A percentile compares a stretch with the other conserved stretches of the same genome.
Conservation (phyloP, 306 rosid species). For the Hippophae tibetana region DNA sequence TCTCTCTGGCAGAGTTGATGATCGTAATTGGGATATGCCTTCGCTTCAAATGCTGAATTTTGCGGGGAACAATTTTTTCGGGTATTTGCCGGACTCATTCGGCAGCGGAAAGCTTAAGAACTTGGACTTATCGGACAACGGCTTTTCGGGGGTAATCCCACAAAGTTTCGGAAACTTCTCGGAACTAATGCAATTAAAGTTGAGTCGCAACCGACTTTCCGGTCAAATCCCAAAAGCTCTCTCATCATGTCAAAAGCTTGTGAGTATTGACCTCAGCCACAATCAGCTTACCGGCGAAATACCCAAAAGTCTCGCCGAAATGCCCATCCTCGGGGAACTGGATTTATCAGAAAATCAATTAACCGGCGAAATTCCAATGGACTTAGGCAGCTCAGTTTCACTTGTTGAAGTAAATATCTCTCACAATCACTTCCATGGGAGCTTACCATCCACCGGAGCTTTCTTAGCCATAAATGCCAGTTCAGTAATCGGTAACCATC, state of each 20-base stretch:
- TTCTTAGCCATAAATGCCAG: conserved; percentile 64
- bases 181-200: conserved; percentile 47
- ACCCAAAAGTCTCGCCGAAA: conserved; percentile 35
- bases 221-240: conserved; percentile 53
- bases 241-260: conserved; percentile 52
- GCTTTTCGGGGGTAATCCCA: conserved; percentile 44
- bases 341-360: conserved; percentile 71
- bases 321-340: conserved; percentile 70
- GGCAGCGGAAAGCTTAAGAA: conserved; percentile 48
- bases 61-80: conserved; percentile 49
- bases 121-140: conserved; percentile 55
- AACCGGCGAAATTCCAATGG: conserved; percentile 59
- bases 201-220: conserved; percentile 49
- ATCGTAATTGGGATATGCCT: conserved; percentile 51
- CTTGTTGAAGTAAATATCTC: conserved; percentile 77
- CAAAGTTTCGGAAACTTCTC: conserved; percentile 19
- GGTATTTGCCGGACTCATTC: conserved; percentile 48
- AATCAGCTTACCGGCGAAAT: conserved; percentile 51
- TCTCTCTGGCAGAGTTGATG: conserved; percentile 52
- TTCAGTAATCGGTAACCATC: conserved; percentile 61
- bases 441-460: conserved; percentile 61
- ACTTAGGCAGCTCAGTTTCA: conserved; percentile 42
- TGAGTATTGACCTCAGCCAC: conserved; percentile 53
- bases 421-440: conserved; percentile 61
- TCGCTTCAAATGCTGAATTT: conserved; percentile 74